These are phyloP conservation scores for Boletus reticulatus DNA, from an alignment of 768 basidiomycete genomes.

Conservation along the genomic window DNA sequence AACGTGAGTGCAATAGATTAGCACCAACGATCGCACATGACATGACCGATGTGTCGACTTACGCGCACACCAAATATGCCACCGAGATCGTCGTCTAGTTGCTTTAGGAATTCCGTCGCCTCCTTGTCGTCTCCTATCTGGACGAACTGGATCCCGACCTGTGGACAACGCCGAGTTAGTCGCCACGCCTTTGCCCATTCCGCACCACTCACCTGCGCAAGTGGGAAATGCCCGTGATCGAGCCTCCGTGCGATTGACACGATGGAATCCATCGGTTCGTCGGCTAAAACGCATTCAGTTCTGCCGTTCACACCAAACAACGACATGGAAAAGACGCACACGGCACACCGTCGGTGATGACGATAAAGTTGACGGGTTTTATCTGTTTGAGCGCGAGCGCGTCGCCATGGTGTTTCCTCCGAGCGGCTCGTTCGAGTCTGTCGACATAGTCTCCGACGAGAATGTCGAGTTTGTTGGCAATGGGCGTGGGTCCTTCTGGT, in stretches of 20 bases:
- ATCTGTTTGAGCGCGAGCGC: conserved; percentile 30
- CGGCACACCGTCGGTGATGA: conserved; percentile 64
- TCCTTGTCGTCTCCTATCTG: conserved; percentile 55
- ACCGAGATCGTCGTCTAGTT: conserved; percentile 58
- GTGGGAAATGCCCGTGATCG: conserved; percentile 49
- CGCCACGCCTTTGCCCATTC: too few species aligned
- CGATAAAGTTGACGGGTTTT: conserved; percentile 57
- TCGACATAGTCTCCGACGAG: conserved; percentile 39
- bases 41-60: conserved; percentile 8
- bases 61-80: conserved; percentile 44
- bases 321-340: conserved; percentile 35
- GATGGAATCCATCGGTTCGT: conserved; percentile 50
- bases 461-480: conserved; percentile 39
- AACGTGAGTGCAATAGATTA: neutral
- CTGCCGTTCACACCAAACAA: neutral
- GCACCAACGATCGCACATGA: too few species aligned
- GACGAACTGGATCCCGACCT: conserved; percentile 71
- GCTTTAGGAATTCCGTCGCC: conserved; percentile 44
- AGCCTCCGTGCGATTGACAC: conserved; percentile 47
- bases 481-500: conserved; percentile 47
- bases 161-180: conserved; percentile 8
- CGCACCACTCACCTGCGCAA: conserved; percentile 50
- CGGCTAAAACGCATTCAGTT: conserved; percentile 33
- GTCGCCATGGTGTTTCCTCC: conserved; percentile 22
- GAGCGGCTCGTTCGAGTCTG: conserved; percentile 33